phyloP scores from a whole-genome alignment of 495 filamentous ascomycete species.

The Pseudomonodictys pantanalensis region DNA sequence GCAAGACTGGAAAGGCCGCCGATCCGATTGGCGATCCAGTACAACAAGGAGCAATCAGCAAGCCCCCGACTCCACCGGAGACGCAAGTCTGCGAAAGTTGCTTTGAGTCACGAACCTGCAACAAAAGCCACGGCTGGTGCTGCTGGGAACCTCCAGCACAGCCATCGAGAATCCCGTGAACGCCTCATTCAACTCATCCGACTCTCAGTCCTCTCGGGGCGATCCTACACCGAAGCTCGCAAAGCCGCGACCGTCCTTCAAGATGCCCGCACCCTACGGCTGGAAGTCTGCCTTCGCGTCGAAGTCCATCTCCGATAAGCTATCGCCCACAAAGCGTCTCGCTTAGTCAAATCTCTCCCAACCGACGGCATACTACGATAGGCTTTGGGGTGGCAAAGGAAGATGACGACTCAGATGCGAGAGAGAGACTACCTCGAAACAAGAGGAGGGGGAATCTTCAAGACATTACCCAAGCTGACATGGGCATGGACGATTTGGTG shows the following conservation, averaged over 20 bases:
- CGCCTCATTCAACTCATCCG: conserved; percentile 34
- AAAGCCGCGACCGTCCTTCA: conserved; percentile 29
- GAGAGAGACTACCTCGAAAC: background rate
- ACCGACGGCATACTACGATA: conserved; percentile 25
- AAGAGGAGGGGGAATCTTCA: conserved; percentile 12
- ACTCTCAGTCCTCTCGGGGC: conserved; percentile 30
- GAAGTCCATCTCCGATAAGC: background rate
- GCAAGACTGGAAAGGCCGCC: conserved; percentile 25
- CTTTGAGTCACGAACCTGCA: no score
- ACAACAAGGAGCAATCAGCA: no score
- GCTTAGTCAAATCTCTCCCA: conserved; percentile 22
- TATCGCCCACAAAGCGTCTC: conserved; percentile 14
- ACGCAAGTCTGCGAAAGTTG: conserved; percentile 6
- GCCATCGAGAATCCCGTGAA: conserved; percentile 17
- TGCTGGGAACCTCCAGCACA: no score
- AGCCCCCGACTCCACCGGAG: no score
- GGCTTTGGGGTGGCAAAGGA: conserved; percentile 15
- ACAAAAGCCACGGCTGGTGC: background rate
- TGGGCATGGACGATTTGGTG: conserved; percentile 8
- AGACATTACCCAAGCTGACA: background rate
- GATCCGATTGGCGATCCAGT: no score
- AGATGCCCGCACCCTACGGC: conserved; percentile 8
- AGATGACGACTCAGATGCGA: background rate
- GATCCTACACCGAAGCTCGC: conserved; percentile 39
- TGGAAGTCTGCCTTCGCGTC: background rate